Evolutionary conservation across 2,329 filamentous ascomycete species (phyloP).

Genomic region (Colletotrichum tropicale): DNA sequence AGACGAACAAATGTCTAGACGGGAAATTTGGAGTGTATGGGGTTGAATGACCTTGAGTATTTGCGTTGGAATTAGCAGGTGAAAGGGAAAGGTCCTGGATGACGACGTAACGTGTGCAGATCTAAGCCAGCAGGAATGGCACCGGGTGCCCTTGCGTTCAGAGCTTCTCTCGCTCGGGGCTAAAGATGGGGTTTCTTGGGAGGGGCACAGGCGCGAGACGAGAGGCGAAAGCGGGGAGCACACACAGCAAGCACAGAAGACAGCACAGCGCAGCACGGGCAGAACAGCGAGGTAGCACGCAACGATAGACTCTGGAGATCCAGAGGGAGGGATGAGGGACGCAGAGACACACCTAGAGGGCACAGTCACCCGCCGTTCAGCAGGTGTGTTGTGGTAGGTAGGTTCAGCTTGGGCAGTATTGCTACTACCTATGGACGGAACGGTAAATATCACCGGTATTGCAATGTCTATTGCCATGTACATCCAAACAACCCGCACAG

Average conservation of each 20-base stretch:
- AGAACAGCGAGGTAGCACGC: background rate
- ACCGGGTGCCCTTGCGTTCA: conserved; percentile 20
- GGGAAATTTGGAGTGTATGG: conserved; percentile 1
- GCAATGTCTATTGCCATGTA: background rate
- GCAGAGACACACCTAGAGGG: background rate
- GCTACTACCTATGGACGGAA: background rate
- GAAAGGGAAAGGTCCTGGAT: conserved; percentile 17
- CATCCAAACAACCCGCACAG: background rate
- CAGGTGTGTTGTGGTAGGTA: background rate
- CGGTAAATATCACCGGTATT: background rate
- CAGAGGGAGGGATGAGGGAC: background rate
- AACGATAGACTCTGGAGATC: background rate
- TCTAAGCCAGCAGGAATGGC: conserved; percentile 20
- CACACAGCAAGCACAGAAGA: background rate
- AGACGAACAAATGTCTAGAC: conserved; percentile 5
- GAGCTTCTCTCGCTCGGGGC: conserved; percentile 12
- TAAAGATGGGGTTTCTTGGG: conserved; percentile 4
- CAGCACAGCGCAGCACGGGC: background rate
- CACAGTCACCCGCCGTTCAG: background rate
- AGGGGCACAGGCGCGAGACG: background rate
- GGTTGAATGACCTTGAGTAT: conserved; percentile 13
- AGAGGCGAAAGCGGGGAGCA: background rate
- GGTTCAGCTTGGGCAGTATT: background rate
- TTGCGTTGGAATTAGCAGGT: conserved; percentile 22
- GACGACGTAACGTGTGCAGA: conserved; percentile 24